Evolutionary conservation across 2,329 filamentous ascomycete genomes (phyloP).

Genomic region (Diaporthe eres): DNA sequence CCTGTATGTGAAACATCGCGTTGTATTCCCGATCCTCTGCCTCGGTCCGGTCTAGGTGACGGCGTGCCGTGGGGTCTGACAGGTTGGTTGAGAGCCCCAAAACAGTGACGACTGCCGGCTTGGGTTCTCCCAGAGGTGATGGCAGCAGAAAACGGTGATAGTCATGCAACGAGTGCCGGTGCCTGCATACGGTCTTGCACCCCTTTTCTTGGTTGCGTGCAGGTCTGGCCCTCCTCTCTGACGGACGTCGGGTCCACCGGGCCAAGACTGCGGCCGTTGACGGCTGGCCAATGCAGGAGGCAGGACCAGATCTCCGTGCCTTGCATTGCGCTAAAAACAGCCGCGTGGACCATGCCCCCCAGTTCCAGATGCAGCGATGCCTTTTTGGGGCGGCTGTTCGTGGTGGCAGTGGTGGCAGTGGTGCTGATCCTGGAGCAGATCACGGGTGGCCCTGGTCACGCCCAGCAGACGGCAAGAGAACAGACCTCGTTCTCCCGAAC

Average conservation of each 20-base stretch:
- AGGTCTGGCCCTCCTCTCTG: neutral
- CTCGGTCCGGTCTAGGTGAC: slow-evolving; percentile 11
- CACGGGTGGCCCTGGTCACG: slow-evolving; percentile 28
- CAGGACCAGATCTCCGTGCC: slow-evolving; percentile 25
- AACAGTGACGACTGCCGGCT: slow-evolving; percentile 16
- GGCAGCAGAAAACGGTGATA: neutral
- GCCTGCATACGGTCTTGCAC: slow-evolving; percentile 1
- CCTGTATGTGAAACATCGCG: slow-evolving; percentile 35
- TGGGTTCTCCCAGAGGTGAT: slow-evolving; percentile 9
- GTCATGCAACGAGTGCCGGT: neutral
- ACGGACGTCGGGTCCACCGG: slow-evolving; percentile 2
- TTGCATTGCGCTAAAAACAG: slow-evolving; percentile 35
- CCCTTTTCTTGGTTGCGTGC: neutral
- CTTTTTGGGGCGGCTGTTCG: slow-evolving; percentile 18
- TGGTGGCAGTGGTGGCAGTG: slow-evolving; percentile 28
- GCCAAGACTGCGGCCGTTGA: slow-evolving; percentile 21
- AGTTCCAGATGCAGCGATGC: slow-evolving; percentile 2
- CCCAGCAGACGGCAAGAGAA: slow-evolving; percentile 26
- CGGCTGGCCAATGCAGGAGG: slow-evolving; percentile 26
- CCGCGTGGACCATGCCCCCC: slow-evolving; percentile 18
- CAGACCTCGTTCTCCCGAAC: slow-evolving; percentile 35
- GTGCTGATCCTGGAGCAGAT: slow-evolving; percentile 30
- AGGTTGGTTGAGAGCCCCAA: neutral
- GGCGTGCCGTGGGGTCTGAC: neutral
- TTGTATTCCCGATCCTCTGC: slow-evolving; percentile 25